These are phyloP conservation scores for Neopestalotiopsis sp. DNA, from an alignment of 2,329 filamentous ascomycete species.

Conservation along the genomic window DNA sequence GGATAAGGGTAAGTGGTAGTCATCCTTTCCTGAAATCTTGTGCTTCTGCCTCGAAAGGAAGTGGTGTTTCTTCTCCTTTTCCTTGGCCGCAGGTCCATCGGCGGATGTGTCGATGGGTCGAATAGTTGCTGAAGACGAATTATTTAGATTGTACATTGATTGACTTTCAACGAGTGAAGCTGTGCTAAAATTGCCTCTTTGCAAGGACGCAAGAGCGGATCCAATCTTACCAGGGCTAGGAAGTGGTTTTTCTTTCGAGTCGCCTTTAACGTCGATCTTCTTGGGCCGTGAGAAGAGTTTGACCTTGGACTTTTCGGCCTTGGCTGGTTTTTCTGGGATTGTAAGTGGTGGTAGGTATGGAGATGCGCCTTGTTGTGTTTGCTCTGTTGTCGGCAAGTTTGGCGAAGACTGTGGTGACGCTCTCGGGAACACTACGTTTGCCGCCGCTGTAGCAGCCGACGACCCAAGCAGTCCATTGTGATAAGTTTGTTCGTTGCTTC, in stretches of 20 bases:
- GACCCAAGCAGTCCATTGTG: slow-evolving; percentile 67
- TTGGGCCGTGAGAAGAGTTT: slow-evolving; percentile 82
- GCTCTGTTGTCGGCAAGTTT: slow-evolving; percentile 39
- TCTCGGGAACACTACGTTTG: slow-evolving; percentile 74
- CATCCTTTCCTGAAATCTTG: slow-evolving; percentile 75
- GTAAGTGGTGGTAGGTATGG: slow-evolving; percentile 44
- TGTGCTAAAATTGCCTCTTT: slow-evolving; percentile 72
- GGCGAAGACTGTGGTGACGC: slow-evolving; percentile 60
- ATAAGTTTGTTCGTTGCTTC: slow-evolving; percentile 45
- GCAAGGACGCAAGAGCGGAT: slow-evolving; percentile 68
- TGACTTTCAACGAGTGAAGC: slow-evolving; percentile 71
- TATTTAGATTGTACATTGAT: slow-evolving; percentile 75
- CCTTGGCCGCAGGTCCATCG: slow-evolving; percentile 58
- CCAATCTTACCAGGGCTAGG: slow-evolving; percentile 76
- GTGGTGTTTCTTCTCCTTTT: slow-evolving; percentile 80
- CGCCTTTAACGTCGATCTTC: slow-evolving; percentile 74
- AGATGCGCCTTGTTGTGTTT: slow-evolving; percentile 30
- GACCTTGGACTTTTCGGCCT: slow-evolving; percentile 76
- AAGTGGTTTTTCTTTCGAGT: slow-evolving; percentile 68
- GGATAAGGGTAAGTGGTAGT: slow-evolving; percentile 73
- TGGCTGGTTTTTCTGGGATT: slow-evolving; percentile 61
- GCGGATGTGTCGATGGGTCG: slow-evolving; percentile 62
- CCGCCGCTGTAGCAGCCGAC: slow-evolving; percentile 71
- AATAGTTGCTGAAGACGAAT: slow-evolving; percentile 78
- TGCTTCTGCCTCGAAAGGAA: slow-evolving; percentile 81